A percentile compares a stretch with the other conserved stretches of the same genome.
Conservation (phyloP, 179 eudicot species). For the Monotropa hypopitys region DNA sequence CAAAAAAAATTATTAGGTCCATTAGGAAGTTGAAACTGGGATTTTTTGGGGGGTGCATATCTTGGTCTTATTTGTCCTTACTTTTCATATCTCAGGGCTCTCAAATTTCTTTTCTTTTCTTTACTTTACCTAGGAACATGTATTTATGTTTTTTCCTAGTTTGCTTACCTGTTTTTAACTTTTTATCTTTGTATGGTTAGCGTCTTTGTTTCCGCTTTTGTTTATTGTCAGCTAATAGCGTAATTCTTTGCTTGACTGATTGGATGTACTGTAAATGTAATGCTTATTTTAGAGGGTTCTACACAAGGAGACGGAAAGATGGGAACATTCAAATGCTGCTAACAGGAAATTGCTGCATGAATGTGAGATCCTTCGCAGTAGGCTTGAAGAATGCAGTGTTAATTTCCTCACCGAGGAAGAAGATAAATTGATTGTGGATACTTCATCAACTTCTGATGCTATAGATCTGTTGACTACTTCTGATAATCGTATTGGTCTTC, state of each 20-base stretch:
- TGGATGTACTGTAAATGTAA: not conserved
- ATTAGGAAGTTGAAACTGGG: not conserved
- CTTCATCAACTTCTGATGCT: constrained; percentile 52
- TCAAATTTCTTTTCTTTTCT: not conserved
- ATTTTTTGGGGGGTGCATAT: no score
- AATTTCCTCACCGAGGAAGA: constrained; percentile 45
- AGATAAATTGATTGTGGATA: constrained; percentile 44
- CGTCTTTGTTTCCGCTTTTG: not conserved
- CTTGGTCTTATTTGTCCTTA: not conserved
- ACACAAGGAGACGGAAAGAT: constrained; percentile 44
- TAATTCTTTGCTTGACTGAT: not conserved
- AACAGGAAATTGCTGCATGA: constrained; percentile 55
- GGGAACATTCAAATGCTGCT: constrained; percentile 35
- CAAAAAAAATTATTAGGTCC: not conserved
- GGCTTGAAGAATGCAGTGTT: constrained; percentile 72
- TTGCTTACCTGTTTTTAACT: not conserved
- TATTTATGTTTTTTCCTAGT: not conserved
- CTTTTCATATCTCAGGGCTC: not conserved
- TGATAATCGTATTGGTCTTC: constrained; percentile 67
- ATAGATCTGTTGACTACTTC: constrained; percentile 49
- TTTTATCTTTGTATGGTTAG: not conserved
- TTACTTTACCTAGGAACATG: not conserved
- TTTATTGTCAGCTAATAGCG: not conserved
- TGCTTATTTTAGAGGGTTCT: constrained; percentile 38
- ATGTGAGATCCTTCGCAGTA: constrained; percentile 51